A percentile compares a stretch with the other conserved stretches of the same genome.
phyloP scores from a whole-genome alignment of 164 flowering plant genomes.

The Dillenia suffruticosa region DNA sequence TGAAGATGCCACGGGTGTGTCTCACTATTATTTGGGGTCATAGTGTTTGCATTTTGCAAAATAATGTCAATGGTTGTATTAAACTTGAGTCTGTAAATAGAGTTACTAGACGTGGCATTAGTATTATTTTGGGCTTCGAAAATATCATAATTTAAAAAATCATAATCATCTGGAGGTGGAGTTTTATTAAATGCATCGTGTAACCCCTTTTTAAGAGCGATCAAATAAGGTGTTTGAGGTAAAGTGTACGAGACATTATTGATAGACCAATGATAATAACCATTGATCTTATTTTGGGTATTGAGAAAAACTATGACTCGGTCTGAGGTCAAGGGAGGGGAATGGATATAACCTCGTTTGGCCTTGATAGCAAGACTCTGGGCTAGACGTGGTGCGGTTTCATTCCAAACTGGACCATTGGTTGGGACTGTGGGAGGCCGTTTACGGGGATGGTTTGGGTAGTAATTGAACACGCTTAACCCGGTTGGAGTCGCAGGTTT shows the following conservation, averaged over 20 bases:
- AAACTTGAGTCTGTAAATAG: conserved; percentile 44
- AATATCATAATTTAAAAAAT: conserved; percentile 44
- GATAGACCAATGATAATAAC: conserved; percentile 46
- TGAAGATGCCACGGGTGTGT: conserved; percentile 93
- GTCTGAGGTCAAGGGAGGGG: conserved; percentile 54
- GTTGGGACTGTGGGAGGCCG: conserved; percentile 50
- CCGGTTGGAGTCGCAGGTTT: conserved; percentile 46
- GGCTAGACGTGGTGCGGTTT: conserved; percentile 22
- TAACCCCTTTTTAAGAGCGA: conserved; percentile 45
- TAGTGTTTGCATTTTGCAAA: conserved; percentile 62
- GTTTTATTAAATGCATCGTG: conserved; percentile 31
- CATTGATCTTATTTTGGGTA: conserved; percentile 65
- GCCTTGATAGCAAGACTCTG: conserved; percentile 56
- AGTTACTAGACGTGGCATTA: conserved; percentile 42
- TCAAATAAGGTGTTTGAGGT: conserved; percentile 74
- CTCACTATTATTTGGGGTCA: conserved; percentile 47
- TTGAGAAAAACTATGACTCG: conserved; percentile 60
- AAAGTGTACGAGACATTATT: conserved; percentile 69
- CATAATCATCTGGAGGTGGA: conserved; percentile 55
- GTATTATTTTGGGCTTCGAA: conserved; percentile 20
- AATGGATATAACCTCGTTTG: conserved; percentile 28
- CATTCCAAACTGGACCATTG: conserved; percentile 55
- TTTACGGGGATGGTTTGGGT: conserved; percentile 60
- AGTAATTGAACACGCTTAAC: conserved; percentile 60
- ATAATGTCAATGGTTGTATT: conserved; percentile 60